These are phyloP conservation scores for Brassica rapa DNA, from an alignment of 345 rosid species.

Conservation along the genomic window DNA sequence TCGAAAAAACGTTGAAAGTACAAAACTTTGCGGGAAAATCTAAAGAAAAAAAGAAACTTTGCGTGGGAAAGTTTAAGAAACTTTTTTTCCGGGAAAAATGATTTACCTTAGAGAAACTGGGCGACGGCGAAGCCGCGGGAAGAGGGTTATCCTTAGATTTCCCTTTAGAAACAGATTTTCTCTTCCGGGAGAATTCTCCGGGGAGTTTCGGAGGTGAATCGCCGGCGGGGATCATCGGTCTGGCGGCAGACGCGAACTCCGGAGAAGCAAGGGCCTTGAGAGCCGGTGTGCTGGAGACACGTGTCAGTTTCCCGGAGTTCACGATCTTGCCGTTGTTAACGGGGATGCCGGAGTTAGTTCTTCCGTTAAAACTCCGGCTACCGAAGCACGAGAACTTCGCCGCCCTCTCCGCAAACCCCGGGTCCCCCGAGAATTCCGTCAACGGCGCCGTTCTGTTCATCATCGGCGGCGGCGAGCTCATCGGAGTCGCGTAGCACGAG, in stretches of 20 bases:
- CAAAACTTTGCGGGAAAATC: not conserved
- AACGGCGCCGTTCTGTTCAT: constrained; percentile 45
- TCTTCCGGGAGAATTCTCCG: constrained; percentile 57
- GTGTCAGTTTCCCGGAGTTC: constrained; percentile 46
- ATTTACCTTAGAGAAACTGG: constrained; percentile 42
- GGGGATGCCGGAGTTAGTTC: constrained; percentile 34
- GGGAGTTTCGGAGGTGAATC: constrained; percentile 18
- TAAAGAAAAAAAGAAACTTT: not conserved
- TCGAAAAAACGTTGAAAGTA: not conserved
- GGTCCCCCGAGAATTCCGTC: constrained; percentile 72
- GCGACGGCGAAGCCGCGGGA: constrained; percentile 30
- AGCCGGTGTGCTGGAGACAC: constrained; percentile 81
- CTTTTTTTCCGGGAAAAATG: not conserved
- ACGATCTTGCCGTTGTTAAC: constrained; percentile 20
- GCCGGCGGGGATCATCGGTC: constrained; percentile 17
- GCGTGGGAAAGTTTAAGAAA: not conserved
- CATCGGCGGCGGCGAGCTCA: constrained; percentile 46
- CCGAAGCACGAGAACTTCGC: constrained; percentile 76
- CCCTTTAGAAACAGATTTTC: constrained; percentile 43
- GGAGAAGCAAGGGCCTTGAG: constrained; percentile 41
- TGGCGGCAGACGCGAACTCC: not conserved
- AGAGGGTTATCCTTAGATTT: constrained; percentile 50
- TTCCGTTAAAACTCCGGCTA: constrained; percentile 72
- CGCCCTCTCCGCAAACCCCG: constrained; percentile 82
- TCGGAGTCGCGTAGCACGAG: constrained; percentile 47